phyloP scores from a whole-genome alignment of 2,329 filamentous ascomycete species.

The Conoideocrella luteorostrata region DNA sequence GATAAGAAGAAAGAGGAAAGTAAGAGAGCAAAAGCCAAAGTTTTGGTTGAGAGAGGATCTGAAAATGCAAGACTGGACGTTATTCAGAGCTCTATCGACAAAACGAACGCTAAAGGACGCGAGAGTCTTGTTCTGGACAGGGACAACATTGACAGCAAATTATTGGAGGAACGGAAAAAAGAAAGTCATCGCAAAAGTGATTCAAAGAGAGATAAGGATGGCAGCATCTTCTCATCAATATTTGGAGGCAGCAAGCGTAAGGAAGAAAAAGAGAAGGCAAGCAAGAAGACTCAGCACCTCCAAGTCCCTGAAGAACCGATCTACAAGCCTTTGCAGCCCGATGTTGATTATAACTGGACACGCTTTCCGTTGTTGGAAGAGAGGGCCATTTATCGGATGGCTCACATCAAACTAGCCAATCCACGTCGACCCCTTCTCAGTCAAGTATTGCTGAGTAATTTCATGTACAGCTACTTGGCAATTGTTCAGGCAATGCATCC shows the following conservation, averaged over 20 bases:
- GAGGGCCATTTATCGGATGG: slow-evolving; percentile 95
- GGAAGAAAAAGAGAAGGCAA: slow-evolving; percentile 63
- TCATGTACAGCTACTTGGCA: slow-evolving; percentile 98
- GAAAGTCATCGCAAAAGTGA: slow-evolving; percentile 69
- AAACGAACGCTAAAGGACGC: slow-evolving; percentile 55
- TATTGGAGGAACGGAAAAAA: slow-evolving; percentile 79
- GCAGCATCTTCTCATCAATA: slow-evolving; percentile 87
- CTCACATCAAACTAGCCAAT: slow-evolving; percentile 98
- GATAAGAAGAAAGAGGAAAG: slow-evolving; percentile 53
- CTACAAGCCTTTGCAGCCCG: slow-evolving; percentile 67
- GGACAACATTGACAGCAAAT: slow-evolving; percentile 61
- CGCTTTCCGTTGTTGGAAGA: slow-evolving; percentile 93
- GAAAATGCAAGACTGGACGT: slow-evolving; percentile 82
- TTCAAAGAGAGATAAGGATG: slow-evolving; percentile 85
- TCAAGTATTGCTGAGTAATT: slow-evolving; percentile 94
- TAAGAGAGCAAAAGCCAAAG: slow-evolving; percentile 62
- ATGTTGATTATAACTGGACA: slow-evolving; percentile 94
- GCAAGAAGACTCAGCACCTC: slow-evolving; percentile 69
- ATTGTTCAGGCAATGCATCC: slow-evolving; percentile 99
- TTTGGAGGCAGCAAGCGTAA: slow-evolving; percentile 91
- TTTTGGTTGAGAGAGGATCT: slow-evolving; percentile 51
- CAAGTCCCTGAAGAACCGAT: slow-evolving; percentile 73
- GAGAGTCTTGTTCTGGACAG: slow-evolving; percentile 83
- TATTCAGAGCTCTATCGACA: slow-evolving; percentile 81
- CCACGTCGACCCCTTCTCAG: slow-evolving; percentile 86